Percentiles rank a stretch among this genome's conserved stretches.
Evolutionary conservation across 2,329 filamentous ascomycete species (phyloP).

Genomic region (Xylariaceae sp.): DNA sequence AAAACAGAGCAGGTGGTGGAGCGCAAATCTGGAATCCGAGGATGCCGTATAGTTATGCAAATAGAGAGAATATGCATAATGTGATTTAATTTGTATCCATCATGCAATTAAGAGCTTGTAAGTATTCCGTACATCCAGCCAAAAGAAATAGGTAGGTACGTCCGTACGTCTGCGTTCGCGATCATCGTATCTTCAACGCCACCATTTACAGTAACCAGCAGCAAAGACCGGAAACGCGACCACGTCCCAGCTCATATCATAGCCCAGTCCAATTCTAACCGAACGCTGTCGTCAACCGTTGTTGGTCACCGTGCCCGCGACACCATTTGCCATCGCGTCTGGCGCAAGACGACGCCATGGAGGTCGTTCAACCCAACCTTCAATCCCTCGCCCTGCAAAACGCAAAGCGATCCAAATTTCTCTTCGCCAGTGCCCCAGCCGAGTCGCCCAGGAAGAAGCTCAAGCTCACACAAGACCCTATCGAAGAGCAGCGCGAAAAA

Average conservation of each 20-base stretch:
- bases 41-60: no score
- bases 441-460: constrained; percentile 30
- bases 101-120: no score
- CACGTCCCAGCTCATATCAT: neutral
- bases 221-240: neutral
- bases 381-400: constrained; percentile 30
- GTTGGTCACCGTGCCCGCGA: neutral
- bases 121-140: no score
- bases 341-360: constrained; percentile 22
- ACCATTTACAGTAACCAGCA: neutral
- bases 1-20: no score
- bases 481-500: constrained; percentile 29
- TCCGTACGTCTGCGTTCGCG: no score
- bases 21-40: no score
- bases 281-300: no score
- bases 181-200: neutral
- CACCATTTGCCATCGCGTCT: neutral
- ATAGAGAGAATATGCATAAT: no score
- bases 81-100: no score
- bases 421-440: constrained; percentile 26
- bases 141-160: no score
- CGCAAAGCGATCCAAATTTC: constrained; percentile 30
- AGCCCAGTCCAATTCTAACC: neutral
- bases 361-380: constrained; percentile 28
- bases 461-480: constrained; percentile 25